Conservation (phyloP, 768 basidiomycete species). For the Leccinum rimulosum region DNA sequence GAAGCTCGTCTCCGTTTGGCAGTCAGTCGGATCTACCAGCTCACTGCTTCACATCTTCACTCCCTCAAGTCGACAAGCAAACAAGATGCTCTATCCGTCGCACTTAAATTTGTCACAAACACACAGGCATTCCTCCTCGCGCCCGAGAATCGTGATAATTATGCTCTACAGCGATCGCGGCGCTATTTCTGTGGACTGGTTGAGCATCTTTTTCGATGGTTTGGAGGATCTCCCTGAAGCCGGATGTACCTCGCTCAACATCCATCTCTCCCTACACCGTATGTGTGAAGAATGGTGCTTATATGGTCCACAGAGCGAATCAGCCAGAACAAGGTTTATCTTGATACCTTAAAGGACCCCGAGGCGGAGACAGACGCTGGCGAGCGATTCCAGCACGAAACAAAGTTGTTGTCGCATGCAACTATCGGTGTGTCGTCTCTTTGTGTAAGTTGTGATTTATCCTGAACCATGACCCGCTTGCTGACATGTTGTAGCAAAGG, state of each 20-base stretch:
- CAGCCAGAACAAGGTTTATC: constrained; percentile 62
- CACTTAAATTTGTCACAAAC: constrained; percentile 83
- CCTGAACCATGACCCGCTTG: background rate
- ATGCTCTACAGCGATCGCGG: constrained; percentile 74
- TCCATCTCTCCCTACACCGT: constrained; percentile 76
- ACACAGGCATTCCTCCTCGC: constrained; percentile 76
- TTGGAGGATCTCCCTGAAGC: constrained; percentile 66
- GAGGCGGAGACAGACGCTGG: constrained; percentile 48
- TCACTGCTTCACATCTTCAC: constrained; percentile 76
- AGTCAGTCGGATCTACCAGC: constrained; percentile 83
- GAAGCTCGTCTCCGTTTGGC: constrained; percentile 82
- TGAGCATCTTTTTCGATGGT: constrained; percentile 78
- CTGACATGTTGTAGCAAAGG: constrained; percentile 52
- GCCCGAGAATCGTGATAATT: constrained; percentile 70
- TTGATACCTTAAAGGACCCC: constrained; percentile 53
- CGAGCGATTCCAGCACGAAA: constrained; percentile 69
- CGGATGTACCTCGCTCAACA: constrained; percentile 69
- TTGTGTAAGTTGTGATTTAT: constrained; percentile 57
- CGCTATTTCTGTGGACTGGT: constrained; percentile 91
- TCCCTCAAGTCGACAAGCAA: constrained; percentile 66
- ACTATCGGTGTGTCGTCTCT: constrained; percentile 87
- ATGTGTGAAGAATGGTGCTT: constrained; percentile 95
- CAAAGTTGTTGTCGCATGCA: constrained; percentile 69
- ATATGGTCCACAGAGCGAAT: constrained; percentile 70
- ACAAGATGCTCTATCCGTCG: constrained; percentile 70